Percentiles rank a stretch among this genome's conserved stretches.
Conservation (phyloP, 768 basidiomycete genomes). For the Dacryopinax spathularia region DNA sequence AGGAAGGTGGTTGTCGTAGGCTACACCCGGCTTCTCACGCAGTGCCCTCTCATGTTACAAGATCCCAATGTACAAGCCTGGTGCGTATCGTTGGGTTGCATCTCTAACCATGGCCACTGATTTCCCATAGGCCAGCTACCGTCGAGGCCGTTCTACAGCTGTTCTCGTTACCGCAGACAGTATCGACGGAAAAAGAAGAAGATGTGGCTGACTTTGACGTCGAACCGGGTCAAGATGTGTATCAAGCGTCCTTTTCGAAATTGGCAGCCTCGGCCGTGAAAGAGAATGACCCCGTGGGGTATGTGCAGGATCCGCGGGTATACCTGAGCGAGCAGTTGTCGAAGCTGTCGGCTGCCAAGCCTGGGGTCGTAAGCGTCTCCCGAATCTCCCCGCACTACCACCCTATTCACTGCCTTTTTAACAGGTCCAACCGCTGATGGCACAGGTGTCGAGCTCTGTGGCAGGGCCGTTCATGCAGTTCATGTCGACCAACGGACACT, state of each 20-base stretch:
- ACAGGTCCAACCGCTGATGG: background rate
- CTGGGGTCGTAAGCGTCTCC: background rate
- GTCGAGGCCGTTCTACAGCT: conserved; percentile 62
- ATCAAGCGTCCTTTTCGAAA: conserved; percentile 87
- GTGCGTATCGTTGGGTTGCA: conserved; percentile 29
- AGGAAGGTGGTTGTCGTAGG: conserved; percentile 76
- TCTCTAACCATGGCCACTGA: background rate
- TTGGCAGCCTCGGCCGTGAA: conserved; percentile 63
- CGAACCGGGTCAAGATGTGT: conserved; percentile 55
- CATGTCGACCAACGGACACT: background rate
- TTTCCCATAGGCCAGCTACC: conserved; percentile 41
- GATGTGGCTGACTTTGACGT: conserved; percentile 31
- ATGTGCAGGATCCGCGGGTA: conserved; percentile 23
- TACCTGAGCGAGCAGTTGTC: conserved; percentile 10
- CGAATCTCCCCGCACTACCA: background rate
- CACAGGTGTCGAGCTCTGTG: background rate
- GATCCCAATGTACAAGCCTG: conserved; percentile 51
- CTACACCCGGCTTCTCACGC: conserved; percentile 59
- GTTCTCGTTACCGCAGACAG: conserved; percentile 62
- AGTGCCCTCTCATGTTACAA: conserved; percentile 54
- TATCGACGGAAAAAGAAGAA: conserved; percentile 25
- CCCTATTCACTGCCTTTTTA: no score
- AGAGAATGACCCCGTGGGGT: conserved; percentile 39
- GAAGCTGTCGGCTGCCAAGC: background rate
- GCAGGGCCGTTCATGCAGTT: background rate